Conservation (phyloP, 768 basidiomycete species). For the Leucosporidium scottii region DNA sequence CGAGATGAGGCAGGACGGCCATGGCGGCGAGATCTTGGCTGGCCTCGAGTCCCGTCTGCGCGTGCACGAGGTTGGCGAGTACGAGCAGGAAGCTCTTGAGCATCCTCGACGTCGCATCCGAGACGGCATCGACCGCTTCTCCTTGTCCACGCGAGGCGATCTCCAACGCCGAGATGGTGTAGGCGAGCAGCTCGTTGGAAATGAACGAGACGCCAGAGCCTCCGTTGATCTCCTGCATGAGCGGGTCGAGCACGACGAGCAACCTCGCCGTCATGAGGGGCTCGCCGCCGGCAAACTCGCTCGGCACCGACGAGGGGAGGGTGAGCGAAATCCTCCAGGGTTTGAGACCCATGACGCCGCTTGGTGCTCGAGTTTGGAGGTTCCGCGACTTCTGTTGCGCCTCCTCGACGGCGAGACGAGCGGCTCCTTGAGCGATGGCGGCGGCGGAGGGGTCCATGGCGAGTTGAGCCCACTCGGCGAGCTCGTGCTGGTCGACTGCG, state of each 20-base stretch:
- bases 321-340: slow-evolving; percentile 20
- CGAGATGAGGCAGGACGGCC: slow-evolving; percentile 17
- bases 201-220: slow-evolving; percentile 51
- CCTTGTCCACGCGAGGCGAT: slow-evolving; percentile 64
- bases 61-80: slow-evolving; percentile 47
- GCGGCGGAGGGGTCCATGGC: not conserved
- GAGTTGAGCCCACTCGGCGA: slow-evolving; percentile 15
- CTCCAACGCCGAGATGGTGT: slow-evolving; percentile 77
- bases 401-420: not conserved
- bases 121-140: slow-evolving; percentile 45
- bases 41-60: not conserved
- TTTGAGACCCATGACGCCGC: slow-evolving; percentile 9
- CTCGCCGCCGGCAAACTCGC: slow-evolving; percentile 15
- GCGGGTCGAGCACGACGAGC: slow-evolving; percentile 64
- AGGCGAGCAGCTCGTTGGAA: slow-evolving; percentile 82
- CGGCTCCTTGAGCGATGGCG: not conserved
- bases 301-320: slow-evolving; percentile 1
- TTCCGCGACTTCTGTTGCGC: not conserved
- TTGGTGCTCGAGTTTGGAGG: slow-evolving; percentile 6
- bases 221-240: slow-evolving; percentile 76
- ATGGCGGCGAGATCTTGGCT: slow-evolving; percentile 7
- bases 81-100: slow-evolving; percentile 68
- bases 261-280: slow-evolving; percentile 49
- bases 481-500: not conserved
- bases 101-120: slow-evolving; percentile 69